Evolutionary conservation across 192 early-diverging fungal species (phyloP), one percentile per base, ranked within the genome.

Genomic region (Backusella sp.): DNA sequence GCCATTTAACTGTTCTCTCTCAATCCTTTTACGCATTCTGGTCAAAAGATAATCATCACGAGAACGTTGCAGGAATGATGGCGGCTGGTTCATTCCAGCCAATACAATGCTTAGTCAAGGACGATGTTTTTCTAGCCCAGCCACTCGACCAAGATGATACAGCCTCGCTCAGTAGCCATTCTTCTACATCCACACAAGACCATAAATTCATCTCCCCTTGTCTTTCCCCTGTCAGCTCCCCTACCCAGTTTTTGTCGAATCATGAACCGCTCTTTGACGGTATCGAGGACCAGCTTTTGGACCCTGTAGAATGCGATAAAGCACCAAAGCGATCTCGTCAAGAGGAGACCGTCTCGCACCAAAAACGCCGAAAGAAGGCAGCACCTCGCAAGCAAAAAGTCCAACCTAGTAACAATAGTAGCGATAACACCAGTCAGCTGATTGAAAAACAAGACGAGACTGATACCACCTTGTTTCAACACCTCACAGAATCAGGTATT

Each of bases 401-500:
- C 12, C 34, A n/a, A 15, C 5, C 35, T 62, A 62, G 56, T 62
- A 62, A 62, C 56, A 62, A 62, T 62, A 62, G 56, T 49, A 49
- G 46, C 19, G 66, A 14, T 67, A 19, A 35, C n/a, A 67, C 30
- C 41, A 56, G 53, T 37, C 32, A 72, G 49, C 32, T 35, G 56
- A 62, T 62, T 34, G 35, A 32, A 68, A 34, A 6, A 68, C 34
- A 15, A 68, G 35, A 46, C 21, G 42, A 37, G 6, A 71, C 42
- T 8, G 15, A 81, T 28, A 41, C 84, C 11, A 93, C 91, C 11
- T 76, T 93, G 9, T 93, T 88, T 76, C 87, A 93, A 75, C 71
- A 82, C n/a, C 84, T 92, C 36, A 90, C 89, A 19, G 76, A 88
- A 79, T 84, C 82, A 6, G 87, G 87, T 59, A 80, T 92, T 77